Evolutionary conservation across 1,284 basidiomycete species (phyloP), one percentile per base, ranked within the genome.

Genomic region (Papiliotrema terrestris): DNA sequence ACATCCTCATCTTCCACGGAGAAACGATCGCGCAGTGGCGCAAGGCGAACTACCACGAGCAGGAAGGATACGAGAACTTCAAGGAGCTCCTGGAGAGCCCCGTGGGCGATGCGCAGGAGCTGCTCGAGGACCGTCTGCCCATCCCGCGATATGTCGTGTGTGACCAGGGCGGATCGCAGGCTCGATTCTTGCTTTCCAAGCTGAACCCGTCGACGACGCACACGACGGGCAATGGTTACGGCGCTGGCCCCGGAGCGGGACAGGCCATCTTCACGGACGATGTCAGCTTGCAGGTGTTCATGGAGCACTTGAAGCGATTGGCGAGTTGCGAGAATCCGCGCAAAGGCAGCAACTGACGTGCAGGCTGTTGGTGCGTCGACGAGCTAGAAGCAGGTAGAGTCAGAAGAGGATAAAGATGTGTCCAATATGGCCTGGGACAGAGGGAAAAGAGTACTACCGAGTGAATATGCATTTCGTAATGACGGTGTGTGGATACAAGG

Each of bases 1-100:
- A 99, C 76, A 97, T 98, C 66, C 87, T 98, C 69, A 98, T 98
- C 78, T 98, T 97, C 88, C 94, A 98, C 74, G 96, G 96, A 29
- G 92, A 95, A 77, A 93, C 93, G 17, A 84, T 98, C 52, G 93
- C 95, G 0, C 89, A 94, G 75, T 99, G 96, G 96, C 84, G 95
- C 55, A 98, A 98, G 78, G 91, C 92, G n/a, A 93, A 94, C 8
- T 99, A 98, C 73, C 96, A 98, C 73, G 94, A 99, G 9, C 94
- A 98, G 78, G 95, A 98, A 72, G 95, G 93, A 36, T 97, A 98
- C 67, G 96, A 98, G 75, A 98, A 98, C 79, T 92, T 98, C 79
- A 93, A 93, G 72, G 93, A 97, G 78, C 80, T 98, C 54, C 82
- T 98, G 38, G 91, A 92, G 69, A 80, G 84, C 17, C 96, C 96